A percentile compares a stretch with the other conserved stretches of the same genome.
phyloP scores from a whole-genome alignment of 805 yeast genomes.

The Metschnikowia reukaufii region DNA sequence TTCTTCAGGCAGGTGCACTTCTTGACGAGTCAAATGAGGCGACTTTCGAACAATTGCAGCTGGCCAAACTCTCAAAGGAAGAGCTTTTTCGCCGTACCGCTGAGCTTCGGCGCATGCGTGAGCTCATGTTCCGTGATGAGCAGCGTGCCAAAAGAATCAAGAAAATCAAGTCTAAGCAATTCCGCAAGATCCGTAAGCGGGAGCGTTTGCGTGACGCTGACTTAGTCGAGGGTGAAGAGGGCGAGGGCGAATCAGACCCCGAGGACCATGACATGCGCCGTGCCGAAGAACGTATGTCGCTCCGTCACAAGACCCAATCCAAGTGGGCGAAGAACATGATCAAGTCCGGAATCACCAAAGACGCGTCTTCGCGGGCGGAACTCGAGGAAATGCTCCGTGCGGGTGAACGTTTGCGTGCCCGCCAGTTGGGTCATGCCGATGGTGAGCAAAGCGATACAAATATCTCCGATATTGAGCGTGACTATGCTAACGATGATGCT shows the following conservation, averaged over 20 bases:
- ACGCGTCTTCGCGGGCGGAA: slow-evolving; percentile 78
- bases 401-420: slow-evolving; percentile 73
- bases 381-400: slow-evolving; percentile 92
- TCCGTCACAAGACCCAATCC: slow-evolving; percentile 84
- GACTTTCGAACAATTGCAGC: slow-evolving; percentile 83
- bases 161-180: slow-evolving; percentile 91
- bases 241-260: slow-evolving; percentile 47
- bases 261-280: slow-evolving; percentile 73
- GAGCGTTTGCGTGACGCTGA: slow-evolving; percentile 71
- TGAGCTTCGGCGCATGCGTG: slow-evolving; percentile 89
- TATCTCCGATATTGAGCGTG: slow-evolving; percentile 45
- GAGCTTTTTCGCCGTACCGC: slow-evolving; percentile 73
- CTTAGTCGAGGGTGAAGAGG: slow-evolving; percentile 65
- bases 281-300: slow-evolving; percentile 89
- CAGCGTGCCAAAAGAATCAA: slow-evolving; percentile 85
- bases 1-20: slow-evolving; percentile 64
- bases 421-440: slow-evolving; percentile 66
- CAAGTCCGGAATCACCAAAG: slow-evolving; percentile 87
- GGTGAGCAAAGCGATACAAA: slow-evolving; percentile 56
- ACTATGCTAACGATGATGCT: slow-evolving; percentile 35
- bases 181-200: slow-evolving; percentile 80
- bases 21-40: slow-evolving; percentile 73
- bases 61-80: slow-evolving; percentile 76
- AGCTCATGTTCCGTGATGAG: slow-evolving; percentile 94
- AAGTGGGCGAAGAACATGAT: slow-evolving; percentile 92